Conservation (phyloP, 352 stramenopile genomes). For the Pythium phragmiticola region DNA sequence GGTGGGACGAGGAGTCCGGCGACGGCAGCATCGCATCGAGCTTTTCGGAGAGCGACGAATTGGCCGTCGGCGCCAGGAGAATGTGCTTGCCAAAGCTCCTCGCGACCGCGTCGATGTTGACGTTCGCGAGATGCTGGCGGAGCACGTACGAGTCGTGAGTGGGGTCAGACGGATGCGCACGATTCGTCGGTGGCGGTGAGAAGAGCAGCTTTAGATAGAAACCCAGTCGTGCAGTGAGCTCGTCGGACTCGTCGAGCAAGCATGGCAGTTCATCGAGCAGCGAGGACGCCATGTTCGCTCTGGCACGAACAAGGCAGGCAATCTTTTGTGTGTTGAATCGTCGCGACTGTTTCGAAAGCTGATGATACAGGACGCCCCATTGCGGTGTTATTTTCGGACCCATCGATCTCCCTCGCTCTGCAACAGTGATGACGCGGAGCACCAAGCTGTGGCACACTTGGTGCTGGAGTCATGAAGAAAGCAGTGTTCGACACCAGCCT, state of each 20-base stretch:
- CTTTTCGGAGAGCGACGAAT: slow-evolving; percentile 22
- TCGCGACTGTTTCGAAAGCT: slow-evolving; percentile 4
- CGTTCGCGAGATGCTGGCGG: slow-evolving; percentile 12
- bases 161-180: slow-evolving; percentile 8
- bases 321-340: slow-evolving; percentile 6
- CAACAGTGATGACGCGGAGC: neutral
- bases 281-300: slow-evolving; percentile 38
- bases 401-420: neutral
- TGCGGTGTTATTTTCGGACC: slow-evolving; percentile 6
- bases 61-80: slow-evolving; percentile 21
- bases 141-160: slow-evolving; percentile 18
- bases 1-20: slow-evolving; percentile 4
- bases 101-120: slow-evolving; percentile 34
- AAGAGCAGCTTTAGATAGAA: slow-evolving; percentile 39
- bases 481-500: slow-evolving; percentile 5
- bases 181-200: neutral
- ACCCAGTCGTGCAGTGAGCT: slow-evolving; percentile 50
- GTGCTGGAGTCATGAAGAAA: slow-evolving; percentile 2
- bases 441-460: neutral
- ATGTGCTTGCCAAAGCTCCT: slow-evolving; percentile 49
- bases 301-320: neutral
- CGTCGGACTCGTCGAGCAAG: slow-evolving; percentile 56
- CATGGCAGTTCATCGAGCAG: slow-evolving; percentile 65
- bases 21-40: slow-evolving; percentile 24
- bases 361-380: neutral